Evolutionary conservation across 345 rosid species (phyloP), one percentile per base, ranked within the genome.

Genomic region (Garcia nutans): DNA sequence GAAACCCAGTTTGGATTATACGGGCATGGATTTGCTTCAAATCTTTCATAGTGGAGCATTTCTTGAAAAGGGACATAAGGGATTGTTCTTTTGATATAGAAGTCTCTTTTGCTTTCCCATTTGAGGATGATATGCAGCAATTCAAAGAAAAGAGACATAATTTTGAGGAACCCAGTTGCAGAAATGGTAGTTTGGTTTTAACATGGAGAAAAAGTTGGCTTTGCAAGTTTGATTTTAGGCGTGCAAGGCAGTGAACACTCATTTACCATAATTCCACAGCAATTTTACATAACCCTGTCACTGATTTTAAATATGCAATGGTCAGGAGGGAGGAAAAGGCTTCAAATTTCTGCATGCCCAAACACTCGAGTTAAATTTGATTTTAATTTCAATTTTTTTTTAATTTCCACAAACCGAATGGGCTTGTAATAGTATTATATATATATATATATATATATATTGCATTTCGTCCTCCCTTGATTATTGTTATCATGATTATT

Each of bases 11-110:
- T 54, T 64, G 80, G 75, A 85, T 24, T 3, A 83, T 23, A 8
- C 55, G 79, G 45, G 88, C 80, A 73, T 82, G 90, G 62, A 85
- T 56, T 71, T 76, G 84, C 65, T 66, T 76, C 31, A 74, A 37
- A 65, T 82, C 67, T 2, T 59, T 74, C 77, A 76, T 47, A 56
- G 78, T 74, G 42, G 68, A 77, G 72, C 88, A 87, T 70, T 71
- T 80, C 73, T 75, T 73, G 78, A 85, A 56, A 63, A 83, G 85
- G 61, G 61, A 71, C 81, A 70, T 81, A 19, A 81, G 68, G 20
- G 66, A 42, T 55, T 79, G 60, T 58, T 68, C 80, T 23, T 74
- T 76, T 1, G 56, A 37, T 3, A 56, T 31, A 24, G 61, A 71
- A 9, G 28, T 65, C 10, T 0, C 17, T 8, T 72, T 70, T 20